A percentile compares a stretch with the other conserved stretches of the same genome.
phyloP scores from a whole-genome alignment of 345 rosid genomes.

The Lepidium didymum region DNA sequence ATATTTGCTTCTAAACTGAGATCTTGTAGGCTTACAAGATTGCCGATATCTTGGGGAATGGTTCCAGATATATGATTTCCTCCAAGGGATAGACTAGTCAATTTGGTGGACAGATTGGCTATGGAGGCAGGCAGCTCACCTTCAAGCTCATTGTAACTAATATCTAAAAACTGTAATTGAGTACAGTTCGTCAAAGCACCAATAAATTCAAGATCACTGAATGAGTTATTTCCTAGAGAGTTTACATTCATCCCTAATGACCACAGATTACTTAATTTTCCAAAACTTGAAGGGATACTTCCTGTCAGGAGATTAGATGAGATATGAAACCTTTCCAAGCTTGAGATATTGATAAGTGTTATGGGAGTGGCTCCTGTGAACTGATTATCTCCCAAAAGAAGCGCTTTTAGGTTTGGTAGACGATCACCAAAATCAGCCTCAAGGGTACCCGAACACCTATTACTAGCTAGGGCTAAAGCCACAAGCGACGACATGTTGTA shows the following conservation, averaged over 20 bases:
- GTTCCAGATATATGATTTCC: conserved; percentile 16
- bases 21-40: conserved; percentile 9
- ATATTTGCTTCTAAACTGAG: conserved; percentile 14
- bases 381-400: not conserved
- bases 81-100: conserved; percentile 16
- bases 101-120: conserved; percentile 18
- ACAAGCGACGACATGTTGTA: conserved; percentile 20
- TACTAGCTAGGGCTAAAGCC: not conserved
- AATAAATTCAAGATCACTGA: conserved; percentile 7
- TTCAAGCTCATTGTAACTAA: conserved; percentile 14
- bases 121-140: conserved; percentile 23
- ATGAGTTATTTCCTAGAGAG: conserved; percentile 2
- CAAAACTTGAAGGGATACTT: conserved; percentile 10
- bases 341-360: conserved; percentile 22
- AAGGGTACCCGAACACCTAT: conserved; percentile 18
- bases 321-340: conserved; percentile 12
- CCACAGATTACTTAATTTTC: conserved; percentile 9
- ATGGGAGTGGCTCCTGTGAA: conserved; percentile 20
- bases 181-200: conserved; percentile 14
- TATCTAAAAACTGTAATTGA: conserved; percentile 6
- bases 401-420: conserved; percentile 1
- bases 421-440: conserved; percentile 13
- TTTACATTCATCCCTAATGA: not conserved
- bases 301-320: conserved; percentile 11
- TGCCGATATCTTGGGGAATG: conserved; percentile 14